Base-by-base conservation (phyloP, 345 rosid species). In the Eucalyptus victrix region DNA sequence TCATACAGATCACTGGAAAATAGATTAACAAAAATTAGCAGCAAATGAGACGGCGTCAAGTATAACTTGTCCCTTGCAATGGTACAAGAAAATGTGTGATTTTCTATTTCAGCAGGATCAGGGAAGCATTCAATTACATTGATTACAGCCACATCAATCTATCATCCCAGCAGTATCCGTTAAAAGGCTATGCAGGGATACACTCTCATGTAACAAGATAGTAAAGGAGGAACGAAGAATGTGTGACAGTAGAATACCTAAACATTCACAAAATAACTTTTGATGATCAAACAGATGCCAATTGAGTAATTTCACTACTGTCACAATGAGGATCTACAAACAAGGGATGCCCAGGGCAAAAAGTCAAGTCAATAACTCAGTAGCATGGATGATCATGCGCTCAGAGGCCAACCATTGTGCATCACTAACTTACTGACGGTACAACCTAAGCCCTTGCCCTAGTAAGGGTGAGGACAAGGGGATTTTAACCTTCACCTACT, bases 1-100 rank as follows among this genome's bases (percentile, higher is more conserved):
- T 97, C 99, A 50, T 97, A 97, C 76, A 97, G 94, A 93, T 97
- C 99, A 90, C 99, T 96, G 76, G 90, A 45, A 89, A 56, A 85
- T 4, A 86, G 88, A 80, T 42, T 45, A 32, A 80, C 67, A 90
- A 67, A 58, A 32, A 88, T 89, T 65, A 89, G 49, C 87, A 9
- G 44, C 80, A 16, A 80, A 81, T 50, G 40, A 58, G 32, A 42
- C 5, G 10, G 13, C 2, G 10, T 45, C 80, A n/a, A 87, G 49
- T 87, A 76, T 76, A 86, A 45, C 26, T 17, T 11, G 28, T 40
- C 9, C 83, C 47, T 76, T 11, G 15, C 83, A 76, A 76, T 76
- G 47, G 28, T 76, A 76, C 15, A 40, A 21, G 85, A 21, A 40
- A 76, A 76, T 21, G 85, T 76, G 9, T 40, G 16, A 76, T 76